phyloP scores from a whole-genome alignment of 2,329 filamentous ascomycete species.

The Ascochyta fabae region DNA sequence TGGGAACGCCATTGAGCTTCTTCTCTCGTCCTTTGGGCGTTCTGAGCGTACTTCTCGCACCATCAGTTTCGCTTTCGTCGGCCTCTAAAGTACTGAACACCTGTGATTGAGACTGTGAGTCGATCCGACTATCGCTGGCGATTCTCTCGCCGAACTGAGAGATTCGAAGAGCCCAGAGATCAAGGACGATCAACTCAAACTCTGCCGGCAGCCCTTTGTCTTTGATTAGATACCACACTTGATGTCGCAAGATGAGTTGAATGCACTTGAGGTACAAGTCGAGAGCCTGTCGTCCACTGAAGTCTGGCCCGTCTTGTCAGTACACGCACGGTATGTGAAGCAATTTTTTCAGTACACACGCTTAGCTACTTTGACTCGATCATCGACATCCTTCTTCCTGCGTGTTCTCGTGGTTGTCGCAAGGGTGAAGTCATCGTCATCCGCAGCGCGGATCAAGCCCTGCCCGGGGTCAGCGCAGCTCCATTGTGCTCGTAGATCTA shows the following conservation, averaged over 20 bases:
- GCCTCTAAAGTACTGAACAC: conserved; percentile 65
- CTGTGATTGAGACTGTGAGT: conserved; percentile 56
- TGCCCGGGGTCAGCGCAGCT: conserved; percentile 18
- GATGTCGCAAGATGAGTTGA: conserved; percentile 83
- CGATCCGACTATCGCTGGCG: conserved; percentile 42
- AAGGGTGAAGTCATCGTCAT: conserved; percentile 68
- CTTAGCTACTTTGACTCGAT: conserved; percentile 49
- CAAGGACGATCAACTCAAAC: conserved; percentile 78
- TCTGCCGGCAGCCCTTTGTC: conserved; percentile 71
- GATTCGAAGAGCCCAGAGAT: conserved; percentile 83
- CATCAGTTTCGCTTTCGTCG: conserved; percentile 51
- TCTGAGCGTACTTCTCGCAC: conserved; percentile 21
- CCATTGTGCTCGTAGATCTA: background rate
- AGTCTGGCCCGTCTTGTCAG: conserved; percentile 56
- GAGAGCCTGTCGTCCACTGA: conserved; percentile 70
- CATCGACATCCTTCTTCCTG: conserved; percentile 59
- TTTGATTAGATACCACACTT: conserved; percentile 75
- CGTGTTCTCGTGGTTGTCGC: conserved; percentile 63
- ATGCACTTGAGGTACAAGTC: conserved; percentile 83
- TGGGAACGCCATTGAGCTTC: conserved; percentile 63
- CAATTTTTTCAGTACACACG: conserved; percentile 4
- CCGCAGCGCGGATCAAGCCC: conserved; percentile 50
- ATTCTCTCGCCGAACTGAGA: conserved; percentile 60
- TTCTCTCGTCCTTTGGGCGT: conserved; percentile 49
- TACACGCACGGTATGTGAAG: background rate